Base-by-base conservation (phyloP, 495 filamentous ascomycete species). In the Cercophora samala region DNA sequence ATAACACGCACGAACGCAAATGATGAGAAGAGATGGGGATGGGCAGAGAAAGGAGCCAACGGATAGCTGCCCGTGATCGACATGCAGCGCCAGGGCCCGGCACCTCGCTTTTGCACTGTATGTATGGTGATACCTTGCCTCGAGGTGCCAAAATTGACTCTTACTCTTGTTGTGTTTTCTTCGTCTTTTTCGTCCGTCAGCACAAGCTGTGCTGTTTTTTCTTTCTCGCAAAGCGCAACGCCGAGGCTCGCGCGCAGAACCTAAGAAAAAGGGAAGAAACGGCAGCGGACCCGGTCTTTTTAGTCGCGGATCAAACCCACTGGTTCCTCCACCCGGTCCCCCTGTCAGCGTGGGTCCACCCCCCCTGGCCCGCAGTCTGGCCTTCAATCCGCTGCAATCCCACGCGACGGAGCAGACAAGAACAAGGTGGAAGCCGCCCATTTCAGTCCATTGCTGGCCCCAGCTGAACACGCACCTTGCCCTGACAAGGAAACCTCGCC, bases 291-390 rank as follows among this genome's bases (percentile, higher is more conserved):
- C 51, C 13, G 17, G 61, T 54, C 22, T 54, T 54, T 29, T 58
- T 58, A 37, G 61, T 61, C 62, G 67, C 63, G 58, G 67, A 69
- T 69, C 67, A 69, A 65, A 69, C 67, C 67, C 60, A 46, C 66
- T 69, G 62, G 63, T 22, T 59, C 67, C 60, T 26, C 66, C 65
- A 65, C n/a, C n/a, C n/a, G n/a, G 54, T 55, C 22, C 54, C 42
- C 66, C 58, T 32, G 51, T 51, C 5, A 51, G 22, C 66, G 58
- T 62, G 56, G 37, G 37, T 46, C 25, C n/a, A n/a, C n/a, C 18
- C 26, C 4, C 42, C 17, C 56, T 51, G 61, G 66, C 54, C 60
- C 65, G 29, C 32, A 51, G 37, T 25, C 54, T 56, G 42, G 62
- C 58, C 66, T 61, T 62, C 66, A 42, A 58, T 51, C 64, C 65